Conservation (phyloP, 805 yeast genomes). For the Candida oleophila region DNA sequence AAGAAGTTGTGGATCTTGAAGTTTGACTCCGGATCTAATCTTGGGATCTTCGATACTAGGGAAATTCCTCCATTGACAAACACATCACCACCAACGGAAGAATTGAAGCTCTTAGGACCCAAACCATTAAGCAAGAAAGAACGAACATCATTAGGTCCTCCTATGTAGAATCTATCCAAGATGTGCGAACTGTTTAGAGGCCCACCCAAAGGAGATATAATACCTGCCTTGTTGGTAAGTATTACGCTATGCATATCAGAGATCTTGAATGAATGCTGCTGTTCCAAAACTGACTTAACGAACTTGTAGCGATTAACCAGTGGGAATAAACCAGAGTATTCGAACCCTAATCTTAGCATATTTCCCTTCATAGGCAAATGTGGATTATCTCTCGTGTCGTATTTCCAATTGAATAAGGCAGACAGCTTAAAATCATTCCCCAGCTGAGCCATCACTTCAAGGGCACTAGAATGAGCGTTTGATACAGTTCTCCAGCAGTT, state of each 20-base stretch:
- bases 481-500: conserved; percentile 39
- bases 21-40: conserved; percentile 37
- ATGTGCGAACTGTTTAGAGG: conserved; percentile 24
- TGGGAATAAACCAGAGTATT: conserved; percentile 30
- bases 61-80: conserved; percentile 48
- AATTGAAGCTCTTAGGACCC: conserved; percentile 52
- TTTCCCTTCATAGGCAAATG: conserved; percentile 46
- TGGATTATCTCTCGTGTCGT: conserved; percentile 45
- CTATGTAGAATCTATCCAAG: conserved; percentile 53
- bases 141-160: conserved; percentile 61
- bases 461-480: conserved; percentile 26
- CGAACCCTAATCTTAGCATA: conserved; percentile 34
- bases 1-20: conserved; percentile 49
- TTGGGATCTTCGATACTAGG: conserved; percentile 43
- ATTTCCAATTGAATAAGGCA: conserved; percentile 34
- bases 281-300: conserved; percentile 42
- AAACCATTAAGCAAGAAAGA: conserved; percentile 52
- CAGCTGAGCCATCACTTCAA: conserved; percentile 35
- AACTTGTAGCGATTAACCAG: conserved; percentile 28
- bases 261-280: conserved; percentile 21
- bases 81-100: conserved; percentile 53
- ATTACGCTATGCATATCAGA: conserved; percentile 19
- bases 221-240: conserved; percentile 32
- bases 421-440: conserved; percentile 49
- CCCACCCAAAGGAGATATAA: conserved; percentile 19